Base-by-base conservation (phyloP, 306 rosid species). In the Fragaria nilgerrensis region DNA sequence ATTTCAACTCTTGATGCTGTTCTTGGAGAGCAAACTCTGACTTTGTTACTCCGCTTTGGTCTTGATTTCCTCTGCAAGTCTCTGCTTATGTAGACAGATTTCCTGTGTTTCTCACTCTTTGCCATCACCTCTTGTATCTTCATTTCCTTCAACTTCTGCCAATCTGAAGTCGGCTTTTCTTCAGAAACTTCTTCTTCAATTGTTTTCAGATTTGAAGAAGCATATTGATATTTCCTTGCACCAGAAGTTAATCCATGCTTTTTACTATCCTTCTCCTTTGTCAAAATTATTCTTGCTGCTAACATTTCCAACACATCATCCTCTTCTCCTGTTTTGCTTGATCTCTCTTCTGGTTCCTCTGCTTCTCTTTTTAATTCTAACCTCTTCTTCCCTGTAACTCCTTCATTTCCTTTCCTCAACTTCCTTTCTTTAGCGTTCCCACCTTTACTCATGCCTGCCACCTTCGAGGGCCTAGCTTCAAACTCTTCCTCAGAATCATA, bases 1-100 rank as follows among this genome's bases (percentile, higher is more conserved):
- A 78, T 62, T 88, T 94, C 93, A 59, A 86, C 81, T 83, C 86
- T 90, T 27, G 92, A 87, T 80, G 84, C 84, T 72, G 89, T 79
- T 79, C 92, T 85, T 36, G 96, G 97, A 72, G 97, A 90, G 75
- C 84, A 66, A 52, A 87, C 79, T 84, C 86, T 88, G 48, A 87
- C 84, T 83, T 77, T 88, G 53, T 84, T 64, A 73, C 80, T 83
- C 17, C 81, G 78, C 84, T 84, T 92, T 63, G 84, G 50, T 83
- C 81, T 87, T 73, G 67, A 20, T 15, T 82, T 90, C 72, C 88
- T 84, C 77, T 85, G 96, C 1, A 80, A 2, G 62, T 90, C 96
- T 81, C 87, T 85, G 83, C 92, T 89, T 59, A 82, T 75, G 81
- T 85, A 78, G 45, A 87, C 25, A 74, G 96, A 82, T 80, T 85